phyloP scores from a whole-genome alignment of 2,329 filamentous ascomycete genomes.

The Phyllosticta paracitricarpa region DNA sequence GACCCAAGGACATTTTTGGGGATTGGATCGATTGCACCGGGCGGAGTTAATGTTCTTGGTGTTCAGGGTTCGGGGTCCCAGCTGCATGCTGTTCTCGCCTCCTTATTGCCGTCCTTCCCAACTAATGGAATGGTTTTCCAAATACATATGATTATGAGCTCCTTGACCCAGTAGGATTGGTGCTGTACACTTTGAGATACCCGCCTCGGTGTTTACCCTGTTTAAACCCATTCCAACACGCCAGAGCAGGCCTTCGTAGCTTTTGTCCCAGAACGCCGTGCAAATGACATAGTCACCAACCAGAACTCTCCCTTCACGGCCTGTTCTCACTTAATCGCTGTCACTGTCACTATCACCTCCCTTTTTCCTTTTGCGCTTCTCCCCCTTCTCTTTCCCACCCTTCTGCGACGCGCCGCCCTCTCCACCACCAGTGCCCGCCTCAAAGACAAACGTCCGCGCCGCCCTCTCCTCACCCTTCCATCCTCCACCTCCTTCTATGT shows the following conservation, averaged over 20 bases:
- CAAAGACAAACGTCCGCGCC: conserved; percentile 38
- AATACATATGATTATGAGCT: neutral
- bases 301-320: neutral
- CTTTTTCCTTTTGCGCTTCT: conserved; percentile 14
- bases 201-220: neutral
- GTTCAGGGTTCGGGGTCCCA: neutral
- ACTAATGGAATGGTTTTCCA: neutral
- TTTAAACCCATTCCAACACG: neutral
- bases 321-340: neutral
- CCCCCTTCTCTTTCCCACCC: conserved; percentile 10
- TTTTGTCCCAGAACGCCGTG: neutral
- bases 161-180: too few relatives aligned
- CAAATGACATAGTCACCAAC: neutral
- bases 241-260: neutral
- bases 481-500: conserved; percentile 33
- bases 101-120: neutral
- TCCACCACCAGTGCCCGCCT: conserved; percentile 22
- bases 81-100: neutral
- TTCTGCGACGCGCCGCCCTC: conserved; percentile 11
- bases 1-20: neutral
- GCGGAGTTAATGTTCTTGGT: neutral
- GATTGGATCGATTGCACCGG: neutral
- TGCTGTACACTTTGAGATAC: neutral
- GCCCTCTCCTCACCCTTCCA: conserved; percentile 41
- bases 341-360: conserved; percentile 2